Percentiles rank a stretch among this genome's conserved stretches.
phyloP scores from a whole-genome alignment of 768 basidiomycete genomes.

The Pholiota microspora region DNA sequence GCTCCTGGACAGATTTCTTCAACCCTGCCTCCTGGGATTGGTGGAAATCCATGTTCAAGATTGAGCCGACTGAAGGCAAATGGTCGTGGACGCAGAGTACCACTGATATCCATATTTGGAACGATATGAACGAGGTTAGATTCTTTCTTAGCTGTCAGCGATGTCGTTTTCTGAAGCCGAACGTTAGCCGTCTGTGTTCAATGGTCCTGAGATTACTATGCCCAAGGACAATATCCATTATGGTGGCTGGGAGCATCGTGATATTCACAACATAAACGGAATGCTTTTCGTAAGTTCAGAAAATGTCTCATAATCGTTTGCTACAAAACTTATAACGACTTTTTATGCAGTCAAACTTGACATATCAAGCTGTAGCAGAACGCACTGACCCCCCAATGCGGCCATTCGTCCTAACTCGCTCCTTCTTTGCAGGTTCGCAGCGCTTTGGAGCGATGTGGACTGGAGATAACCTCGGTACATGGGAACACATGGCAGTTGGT shows the following conservation, averaged over 20 bases:
- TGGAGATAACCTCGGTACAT: slow-evolving; percentile 95
- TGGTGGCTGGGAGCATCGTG: slow-evolving; percentile 97
- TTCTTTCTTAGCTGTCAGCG: background rate
- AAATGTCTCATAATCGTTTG: background rate
- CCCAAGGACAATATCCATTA: slow-evolving; percentile 71
- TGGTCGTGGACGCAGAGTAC: slow-evolving; percentile 84
- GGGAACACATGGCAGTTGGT: slow-evolving; percentile 96
- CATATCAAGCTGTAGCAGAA: slow-evolving; percentile 72
- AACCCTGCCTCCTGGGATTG: slow-evolving; percentile 86
- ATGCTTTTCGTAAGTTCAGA: slow-evolving; percentile 75
- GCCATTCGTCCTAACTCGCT: slow-evolving; percentile 93
- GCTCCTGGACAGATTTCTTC: slow-evolving; percentile 98
- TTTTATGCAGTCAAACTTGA: slow-evolving; percentile 69
- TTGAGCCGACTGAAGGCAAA: slow-evolving; percentile 45
- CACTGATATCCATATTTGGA: slow-evolving; percentile 90
- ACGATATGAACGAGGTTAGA: slow-evolving; percentile 97
- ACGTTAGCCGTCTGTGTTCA: slow-evolving; percentile 87
- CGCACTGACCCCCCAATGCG: slow-evolving; percentile 77
- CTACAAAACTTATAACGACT: background rate
- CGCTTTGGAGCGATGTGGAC: slow-evolving; percentile 99
- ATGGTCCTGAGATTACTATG: slow-evolving; percentile 92
- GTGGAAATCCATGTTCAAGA: slow-evolving; percentile 87
- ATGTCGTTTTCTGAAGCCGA: background rate
- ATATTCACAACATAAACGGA: slow-evolving; percentile 96
- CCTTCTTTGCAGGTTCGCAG: slow-evolving; percentile 95